Percentiles rank a stretch among this genome's conserved stretches.
These are phyloP conservation scores for Vanilla planifolia DNA, from an alignment of 106 monocot genomes.

Conservation along the genomic window DNA sequence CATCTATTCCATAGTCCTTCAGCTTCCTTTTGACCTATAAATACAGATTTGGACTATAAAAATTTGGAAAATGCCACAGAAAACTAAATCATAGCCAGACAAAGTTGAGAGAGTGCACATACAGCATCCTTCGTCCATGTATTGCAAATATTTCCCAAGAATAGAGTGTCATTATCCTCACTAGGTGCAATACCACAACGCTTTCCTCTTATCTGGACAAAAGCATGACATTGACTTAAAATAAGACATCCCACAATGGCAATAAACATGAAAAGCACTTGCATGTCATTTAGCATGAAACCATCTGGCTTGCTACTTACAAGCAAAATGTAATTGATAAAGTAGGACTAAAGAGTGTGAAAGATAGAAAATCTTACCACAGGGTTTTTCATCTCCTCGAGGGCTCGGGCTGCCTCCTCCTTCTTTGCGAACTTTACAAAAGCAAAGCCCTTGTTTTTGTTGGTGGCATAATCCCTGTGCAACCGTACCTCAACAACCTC, in stretches of 20 bases:
- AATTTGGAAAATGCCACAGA: background rate
- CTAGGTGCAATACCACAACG: constrained; percentile 60
- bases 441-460: constrained; percentile 76
- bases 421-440: constrained; percentile 65
- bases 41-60: background rate
- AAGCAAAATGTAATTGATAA: too few species aligned
- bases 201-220: constrained; percentile 55
- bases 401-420: constrained; percentile 33
- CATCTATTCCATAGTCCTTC: constrained; percentile 56
- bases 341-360: background rate
- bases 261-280: background rate
- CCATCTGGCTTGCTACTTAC: too few species aligned
- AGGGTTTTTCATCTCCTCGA: constrained; percentile 48
- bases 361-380: constrained; percentile 24
- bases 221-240: background rate
- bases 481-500: constrained; percentile 58
- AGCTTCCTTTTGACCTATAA: constrained; percentile 50
- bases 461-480: constrained; percentile 50
- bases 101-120: constrained; percentile 1
- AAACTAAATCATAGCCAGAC: background rate
- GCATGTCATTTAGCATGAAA: background rate
- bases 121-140: constrained; percentile 80
- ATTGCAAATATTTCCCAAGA: constrained; percentile 71
- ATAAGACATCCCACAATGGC: too few species aligned
- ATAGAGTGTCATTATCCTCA: constrained; percentile 68